Base-by-base conservation (phyloP, 441 rosid genomes). In the California macrophylla region DNA sequence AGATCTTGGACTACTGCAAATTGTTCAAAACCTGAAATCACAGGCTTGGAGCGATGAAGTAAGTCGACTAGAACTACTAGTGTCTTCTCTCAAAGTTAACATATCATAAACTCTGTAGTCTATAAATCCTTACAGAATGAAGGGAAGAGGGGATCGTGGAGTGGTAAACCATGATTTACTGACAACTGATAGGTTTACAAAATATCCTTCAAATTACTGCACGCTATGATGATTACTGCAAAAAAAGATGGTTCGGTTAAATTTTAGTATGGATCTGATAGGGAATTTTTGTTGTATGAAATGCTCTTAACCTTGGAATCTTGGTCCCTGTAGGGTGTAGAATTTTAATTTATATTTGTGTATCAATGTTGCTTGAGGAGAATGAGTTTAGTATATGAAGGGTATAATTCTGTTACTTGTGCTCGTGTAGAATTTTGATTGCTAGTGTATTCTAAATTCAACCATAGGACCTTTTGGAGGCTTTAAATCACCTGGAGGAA, bases 21-120 rank as follows among this genome's bases (percentile, higher is more conserved):
- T 89, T 72, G 93, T 92, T 76, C 93, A 92, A 79, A 90, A 84
- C 83, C 82, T 95, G 73, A 92, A 92, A 83, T 72, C 96, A 21
- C 97, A 95, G 79, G 96, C 99, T 70, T 95, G 99, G 99, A 92
- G 95, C 81, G 99, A 95, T 73, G 97, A 92, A 92, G 99, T 90
- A 74, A 86, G 82, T 75, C 72, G 40, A 66, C 24, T 64, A 40
- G 20, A 63, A 15, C 42, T 52, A 20, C 21, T 1, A 0, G 50
- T 13, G 16, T 68, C 66, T 15, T 56, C 45, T 26, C 45, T 56
- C 52, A 6, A 26, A 6, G 21, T 10, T 61, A 36, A 36, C 45
- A 10, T 36, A 26, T 36, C n/a, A 28, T 18, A 21, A 18, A 1
- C 32, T 36, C 6, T 36, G 10, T 36, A 36, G 69, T 40, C 24